These are phyloP conservation scores for Hemisphaericaspora xylanilytica DNA, from an alignment of 1,139 yeast genomes.

Conservation along the genomic window DNA sequence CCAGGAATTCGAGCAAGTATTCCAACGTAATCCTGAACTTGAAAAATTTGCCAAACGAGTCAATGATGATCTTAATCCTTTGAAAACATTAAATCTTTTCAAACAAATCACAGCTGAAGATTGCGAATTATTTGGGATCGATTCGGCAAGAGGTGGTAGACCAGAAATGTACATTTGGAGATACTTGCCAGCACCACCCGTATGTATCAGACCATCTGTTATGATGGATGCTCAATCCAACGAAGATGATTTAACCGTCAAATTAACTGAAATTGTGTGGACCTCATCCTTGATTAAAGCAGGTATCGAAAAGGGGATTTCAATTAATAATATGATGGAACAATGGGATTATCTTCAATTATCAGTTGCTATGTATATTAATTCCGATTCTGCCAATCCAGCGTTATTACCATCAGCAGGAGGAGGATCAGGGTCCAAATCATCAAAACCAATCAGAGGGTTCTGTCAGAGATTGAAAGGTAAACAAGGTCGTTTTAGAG, in stretches of 20 bases:
- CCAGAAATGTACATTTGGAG: slow-evolving; percentile 98
- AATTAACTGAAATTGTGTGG: slow-evolving; percentile 95
- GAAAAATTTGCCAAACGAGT: slow-evolving; percentile 86
- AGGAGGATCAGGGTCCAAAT: slow-evolving; percentile 54
- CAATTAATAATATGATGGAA: slow-evolving; percentile 91
- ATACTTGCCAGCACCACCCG: slow-evolving; percentile 97
- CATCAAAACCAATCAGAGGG: slow-evolving; percentile 86
- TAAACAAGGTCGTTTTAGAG: slow-evolving; percentile 98
- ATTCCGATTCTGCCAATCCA: slow-evolving; percentile 91
- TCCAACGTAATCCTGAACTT: slow-evolving; percentile 75
- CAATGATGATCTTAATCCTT: slow-evolving; percentile 90
- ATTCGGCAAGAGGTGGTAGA: slow-evolving; percentile 82
- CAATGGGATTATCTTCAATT: slow-evolving; percentile 98
- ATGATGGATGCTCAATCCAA: slow-evolving; percentile 91
- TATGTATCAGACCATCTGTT: slow-evolving; percentile 96
- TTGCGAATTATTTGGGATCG: slow-evolving; percentile 90
- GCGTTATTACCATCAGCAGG: slow-evolving; percentile 64
- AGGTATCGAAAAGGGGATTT: slow-evolving; percentile 91
- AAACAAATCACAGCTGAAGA: slow-evolving; percentile 83
- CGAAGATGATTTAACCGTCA: slow-evolving; percentile 96
- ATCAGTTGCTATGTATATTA: slow-evolving; percentile 95
- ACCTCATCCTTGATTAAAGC: slow-evolving; percentile 89
- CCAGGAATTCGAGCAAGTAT: slow-evolving; percentile 72
- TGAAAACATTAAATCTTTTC: slow-evolving; percentile 83
- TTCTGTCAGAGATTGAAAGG: slow-evolving; percentile 97